Base-by-base conservation (phyloP, 176 grass and related monocot genomes). In the Guadua angustifolia region DNA sequence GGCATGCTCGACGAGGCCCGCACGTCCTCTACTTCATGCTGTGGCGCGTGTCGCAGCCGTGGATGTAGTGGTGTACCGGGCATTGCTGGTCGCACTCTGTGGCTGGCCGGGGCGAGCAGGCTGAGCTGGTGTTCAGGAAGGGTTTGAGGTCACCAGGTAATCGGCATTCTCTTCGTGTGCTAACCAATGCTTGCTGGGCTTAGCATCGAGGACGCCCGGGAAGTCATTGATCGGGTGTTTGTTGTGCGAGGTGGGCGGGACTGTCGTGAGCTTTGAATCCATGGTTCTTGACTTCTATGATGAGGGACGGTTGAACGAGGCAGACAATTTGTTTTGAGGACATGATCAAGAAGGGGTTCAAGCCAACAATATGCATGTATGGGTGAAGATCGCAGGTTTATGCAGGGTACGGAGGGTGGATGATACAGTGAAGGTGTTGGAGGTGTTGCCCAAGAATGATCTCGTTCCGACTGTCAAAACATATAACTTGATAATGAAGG, bases 1-100 rank as follows among this genome's bases (percentile, higher is more conserved):
- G 79, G 88, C 45, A 87, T 90, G 81, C 88, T 93, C n/a, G 88
- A 94, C 25, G 95, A 93, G 73, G 92, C 95, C 8, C 86, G 4
- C 90, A 94, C 39, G 78, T 97, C 33, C 70, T 94, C 58, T 91
- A 92, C 79, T 97, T 92, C 52, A 93, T 97, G 92, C 69, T 94
- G 62, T 91, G 90, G 83, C 80, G 86, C 0, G 87, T 91, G 16
- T 94, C 89, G 3, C 86, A 91, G 82, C 84, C 4, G 86, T 67
- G 0, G 93, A 94, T 79, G 82, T 97, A 0, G 86, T 94, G 36
- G 85, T 87, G 25, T 93, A 87, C 73, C 77, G 92, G 45, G 67
- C 79, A 14, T 57, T 97, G 85, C 79, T 97, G 33, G 86, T 92
- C 1, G 90, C 84, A 7, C 90, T 94, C 73, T 92, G 92, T 21